Evolutionary conservation across 2,329 filamentous ascomycete species (phyloP), one percentile per base, ranked within the genome.

Genomic region (Cladorrhinum sp.): DNA sequence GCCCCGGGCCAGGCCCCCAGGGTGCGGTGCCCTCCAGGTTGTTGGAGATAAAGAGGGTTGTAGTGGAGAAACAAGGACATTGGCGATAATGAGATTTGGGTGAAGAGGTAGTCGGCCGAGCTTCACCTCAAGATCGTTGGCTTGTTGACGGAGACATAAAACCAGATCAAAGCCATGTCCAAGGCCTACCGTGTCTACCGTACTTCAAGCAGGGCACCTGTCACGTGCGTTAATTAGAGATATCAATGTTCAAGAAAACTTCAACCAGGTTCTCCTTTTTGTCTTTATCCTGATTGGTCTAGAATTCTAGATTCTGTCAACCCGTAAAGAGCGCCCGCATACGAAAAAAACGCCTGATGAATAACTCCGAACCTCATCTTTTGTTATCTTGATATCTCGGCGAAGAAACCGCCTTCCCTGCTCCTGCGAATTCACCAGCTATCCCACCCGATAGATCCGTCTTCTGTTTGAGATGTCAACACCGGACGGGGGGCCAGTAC

Each of bases 221-320:
- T n/a, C n/a, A n/a, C n/a, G n/a, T n/a, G n/a, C n/a, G n/a, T n/a
- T n/a, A 13, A 32, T 32, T 13, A 32, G 13, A 13, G 13, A 32
- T 13, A 32, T 6, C 6, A 32, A 32, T 6, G n/a, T n/a, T 32
- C 6, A 32, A 41, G 4, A 41, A 41, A 41, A n/a, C 10, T 7
- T 7, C 10, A 41, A 41, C 7, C 36, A 8, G 12, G 16, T 41
- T 16, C 10, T 13, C 3, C 16, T 41, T 41, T 41, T 45, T 55
- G n/a, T 45, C n/a, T 55, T 45, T 45, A 25, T 45, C 23, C 36
- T 55, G 52, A 32, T 23, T 55, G 52, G 52, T 45, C 29, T 32
- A n/a, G 45, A 45, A 55, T 3, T 25, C 18, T 45, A 55, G 36
- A 27, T 38, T 45, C 36, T 55, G 52, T 36, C 52, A 45, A 55